A percentile compares a stretch with the other conserved stretches of the same genome.
phyloP scores from a whole-genome alignment of 805 yeast species.

The Yarrowia keelungensis region DNA sequence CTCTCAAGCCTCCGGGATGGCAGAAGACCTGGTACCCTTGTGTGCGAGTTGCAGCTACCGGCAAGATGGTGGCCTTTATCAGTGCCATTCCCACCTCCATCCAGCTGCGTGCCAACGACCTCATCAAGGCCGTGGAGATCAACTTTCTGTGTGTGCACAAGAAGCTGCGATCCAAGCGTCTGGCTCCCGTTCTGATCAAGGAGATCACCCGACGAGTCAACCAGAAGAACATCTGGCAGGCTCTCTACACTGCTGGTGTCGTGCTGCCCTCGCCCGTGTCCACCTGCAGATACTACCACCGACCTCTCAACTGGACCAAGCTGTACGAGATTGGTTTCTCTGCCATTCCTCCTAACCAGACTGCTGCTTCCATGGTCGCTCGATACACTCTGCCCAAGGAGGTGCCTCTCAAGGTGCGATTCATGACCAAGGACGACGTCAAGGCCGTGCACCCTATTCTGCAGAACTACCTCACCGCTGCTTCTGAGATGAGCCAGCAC shows the following conservation, averaged over 20 bases:
- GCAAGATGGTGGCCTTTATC: constrained; percentile 87
- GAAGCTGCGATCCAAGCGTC: constrained; percentile 87
- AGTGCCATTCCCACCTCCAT: constrained; percentile 84
- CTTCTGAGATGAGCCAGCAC: constrained; percentile 75
- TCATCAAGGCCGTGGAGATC: constrained; percentile 71
- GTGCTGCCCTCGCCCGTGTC: constrained; percentile 92
- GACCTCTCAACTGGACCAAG: constrained; percentile 92
- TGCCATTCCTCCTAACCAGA: constrained; percentile 72
- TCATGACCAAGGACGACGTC: constrained; percentile 64
- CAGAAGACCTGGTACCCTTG: constrained; percentile 89
- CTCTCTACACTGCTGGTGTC: constrained; percentile 91
- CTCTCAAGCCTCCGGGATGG: constrained; percentile 94
- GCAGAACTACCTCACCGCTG: constrained; percentile 61
- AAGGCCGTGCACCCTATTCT: constrained; percentile 68
- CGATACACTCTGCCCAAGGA: constrained; percentile 62
- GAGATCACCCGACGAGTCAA: constrained; percentile 95
- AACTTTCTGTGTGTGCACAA: constrained; percentile 95
- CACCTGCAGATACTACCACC: constrained; percentile 87
- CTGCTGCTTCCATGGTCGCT: constrained; percentile 71
- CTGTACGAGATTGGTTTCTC: constrained; percentile 90
- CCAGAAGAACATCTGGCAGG: constrained; percentile 87
- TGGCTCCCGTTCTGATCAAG: constrained; percentile 91
- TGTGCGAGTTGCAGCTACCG: constrained; percentile 79
- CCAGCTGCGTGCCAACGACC: constrained; percentile 60
- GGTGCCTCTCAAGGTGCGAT: constrained; percentile 61